Conservation (phyloP, 441 rosid genomes). For the Flueggea neowawraea region DNA sequence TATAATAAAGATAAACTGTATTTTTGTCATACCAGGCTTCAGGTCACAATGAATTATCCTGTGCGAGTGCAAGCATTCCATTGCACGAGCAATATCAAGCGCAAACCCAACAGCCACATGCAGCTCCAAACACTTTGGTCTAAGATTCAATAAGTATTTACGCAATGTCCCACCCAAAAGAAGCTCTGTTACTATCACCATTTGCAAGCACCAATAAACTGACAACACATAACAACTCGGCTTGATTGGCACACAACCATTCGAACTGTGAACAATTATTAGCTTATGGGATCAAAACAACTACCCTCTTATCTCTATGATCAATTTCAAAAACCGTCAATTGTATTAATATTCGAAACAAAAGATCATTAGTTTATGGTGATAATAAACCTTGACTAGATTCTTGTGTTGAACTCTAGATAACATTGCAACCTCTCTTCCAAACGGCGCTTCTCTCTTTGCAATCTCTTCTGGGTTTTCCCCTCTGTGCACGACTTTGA, state of each 20-base stretch:
- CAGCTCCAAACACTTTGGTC: constrained; percentile 70
- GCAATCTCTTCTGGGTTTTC: constrained; percentile 82
- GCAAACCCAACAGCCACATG: constrained; percentile 75
- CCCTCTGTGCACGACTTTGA: constrained; percentile 76
- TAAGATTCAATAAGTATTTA: constrained; percentile 57
- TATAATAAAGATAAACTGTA: too few species aligned
- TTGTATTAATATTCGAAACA: too few species aligned
- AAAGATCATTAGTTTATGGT: too few species aligned
- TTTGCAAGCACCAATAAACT: constrained; percentile 98
- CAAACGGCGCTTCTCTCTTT: constrained; percentile 73
- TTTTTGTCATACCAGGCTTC: constrained; percentile 70
- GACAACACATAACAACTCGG: constrained; percentile 16
- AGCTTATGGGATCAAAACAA: neutral
- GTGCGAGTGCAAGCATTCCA: constrained; percentile 94
- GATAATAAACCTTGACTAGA: constrained; percentile 66
- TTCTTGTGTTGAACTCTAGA: constrained; percentile 92
- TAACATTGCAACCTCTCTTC: constrained; percentile 87
- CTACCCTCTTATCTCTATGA: too few species aligned
- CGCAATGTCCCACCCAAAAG: constrained; percentile 87
- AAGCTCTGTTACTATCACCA: constrained; percentile 98
- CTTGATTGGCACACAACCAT: constrained; percentile 2
- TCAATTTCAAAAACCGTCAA: too few species aligned
- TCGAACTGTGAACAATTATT: neutral
- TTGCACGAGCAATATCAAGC: constrained; percentile 94
- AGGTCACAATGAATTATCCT: constrained; percentile 98